Evolutionary conservation across 805 yeast genomes (phyloP).

Genomic region (Pichia sporocuriosa): DNA sequence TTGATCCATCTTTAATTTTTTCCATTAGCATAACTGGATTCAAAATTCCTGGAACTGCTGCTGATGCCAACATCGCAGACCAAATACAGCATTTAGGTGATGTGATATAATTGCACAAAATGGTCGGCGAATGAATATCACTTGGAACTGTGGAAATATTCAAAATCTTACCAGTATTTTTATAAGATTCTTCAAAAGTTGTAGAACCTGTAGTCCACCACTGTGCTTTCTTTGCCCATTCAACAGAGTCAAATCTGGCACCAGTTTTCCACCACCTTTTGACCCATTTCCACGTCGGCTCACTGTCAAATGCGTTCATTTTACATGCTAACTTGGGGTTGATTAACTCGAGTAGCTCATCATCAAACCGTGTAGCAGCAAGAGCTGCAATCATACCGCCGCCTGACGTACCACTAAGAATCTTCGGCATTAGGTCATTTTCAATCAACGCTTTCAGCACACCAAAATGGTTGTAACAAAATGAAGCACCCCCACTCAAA

Average conservation of each 20-base stretch:
- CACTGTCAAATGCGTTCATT: slow-evolving; percentile 64
- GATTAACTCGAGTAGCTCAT: slow-evolving; percentile 50
- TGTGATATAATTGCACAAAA: slow-evolving; percentile 67
- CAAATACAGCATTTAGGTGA: slow-evolving; percentile 79
- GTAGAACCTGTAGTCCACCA: slow-evolving; percentile 71
- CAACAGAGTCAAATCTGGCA: slow-evolving; percentile 67
- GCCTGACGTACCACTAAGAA: slow-evolving; percentile 74
- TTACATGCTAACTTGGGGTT: slow-evolving; percentile 55
- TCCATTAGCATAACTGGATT: slow-evolving; percentile 77
- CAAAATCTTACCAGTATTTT: slow-evolving; percentile 60
- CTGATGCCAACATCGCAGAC: slow-evolving; percentile 68
- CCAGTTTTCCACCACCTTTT: slow-evolving; percentile 68
- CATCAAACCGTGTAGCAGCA: slow-evolving; percentile 61
- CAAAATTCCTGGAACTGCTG: slow-evolving; percentile 78
- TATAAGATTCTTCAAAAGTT: slow-evolving; percentile 65
- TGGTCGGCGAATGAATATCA: slow-evolving; percentile 76
- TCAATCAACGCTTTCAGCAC: slow-evolving; percentile 65
- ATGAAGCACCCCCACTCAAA: slow-evolving; percentile 74
- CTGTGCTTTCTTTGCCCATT: slow-evolving; percentile 61
- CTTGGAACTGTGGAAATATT: slow-evolving; percentile 77
- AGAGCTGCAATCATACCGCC: slow-evolving; percentile 75
- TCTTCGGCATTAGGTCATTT: slow-evolving; percentile 56
- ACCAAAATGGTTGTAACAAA: slow-evolving; percentile 74
- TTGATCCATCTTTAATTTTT: slow-evolving; percentile 31
- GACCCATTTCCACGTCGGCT: slow-evolving; percentile 49